Conservation (phyloP, 495 filamentous ascomycete genomes). For the Xylaria palmicola region DNA sequence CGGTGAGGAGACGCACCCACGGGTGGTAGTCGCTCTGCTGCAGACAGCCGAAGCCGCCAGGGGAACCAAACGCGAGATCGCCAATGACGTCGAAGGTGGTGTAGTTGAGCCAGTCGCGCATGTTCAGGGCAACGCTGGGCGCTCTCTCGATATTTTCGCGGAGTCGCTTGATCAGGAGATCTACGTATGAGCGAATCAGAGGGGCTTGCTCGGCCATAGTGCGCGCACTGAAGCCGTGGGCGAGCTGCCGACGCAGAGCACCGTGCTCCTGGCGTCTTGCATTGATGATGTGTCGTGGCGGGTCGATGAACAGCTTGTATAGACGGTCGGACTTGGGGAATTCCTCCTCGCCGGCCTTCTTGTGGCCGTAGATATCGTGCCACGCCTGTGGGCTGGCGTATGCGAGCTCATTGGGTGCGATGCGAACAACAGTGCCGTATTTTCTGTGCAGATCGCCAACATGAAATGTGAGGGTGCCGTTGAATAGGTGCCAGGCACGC, state of each 20-base stretch:
- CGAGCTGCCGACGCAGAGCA: constrained; percentile 44
- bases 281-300: constrained; percentile 33
- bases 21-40: constrained; percentile 48
- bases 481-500: constrained; percentile 24
- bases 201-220: constrained; percentile 47
- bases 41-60: constrained; percentile 50
- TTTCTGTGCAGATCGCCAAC: constrained; percentile 45
- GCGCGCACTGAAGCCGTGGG: constrained; percentile 55
- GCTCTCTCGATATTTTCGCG: constrained; percentile 33
- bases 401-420: constrained; percentile 53
- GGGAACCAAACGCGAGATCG: constrained; percentile 59
- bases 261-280: constrained; percentile 41
- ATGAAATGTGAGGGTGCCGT: constrained; percentile 41
- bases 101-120: constrained; percentile 58
- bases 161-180: constrained; percentile 47
- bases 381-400: constrained; percentile 51
- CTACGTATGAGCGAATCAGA: constrained; percentile 43
- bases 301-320: constrained; percentile 29
- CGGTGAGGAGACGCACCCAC: constrained; percentile 52
- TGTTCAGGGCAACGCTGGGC: constrained; percentile 32
- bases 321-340: constrained; percentile 33
- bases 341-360: constrained; percentile 28
- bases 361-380: constrained; percentile 56
- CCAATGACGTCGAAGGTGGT: constrained; percentile 63
- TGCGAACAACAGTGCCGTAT: constrained; percentile 56